phyloP scores from a whole-genome alignment of 2,329 filamentous ascomycete species.

The Pyricularia pennisetigena region DNA sequence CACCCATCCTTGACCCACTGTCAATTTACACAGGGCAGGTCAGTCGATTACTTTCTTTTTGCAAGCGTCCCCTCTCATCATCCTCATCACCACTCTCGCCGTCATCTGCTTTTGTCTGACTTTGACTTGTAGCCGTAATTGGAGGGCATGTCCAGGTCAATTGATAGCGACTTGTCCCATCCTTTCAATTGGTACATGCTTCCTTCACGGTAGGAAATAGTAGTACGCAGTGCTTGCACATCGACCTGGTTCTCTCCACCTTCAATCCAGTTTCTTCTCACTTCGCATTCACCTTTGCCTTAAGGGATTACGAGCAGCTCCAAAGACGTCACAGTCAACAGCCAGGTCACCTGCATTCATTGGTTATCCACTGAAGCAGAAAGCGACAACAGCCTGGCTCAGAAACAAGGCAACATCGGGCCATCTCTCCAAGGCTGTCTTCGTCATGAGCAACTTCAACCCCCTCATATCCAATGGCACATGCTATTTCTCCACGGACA shows the following conservation, averaged over 20 bases:
- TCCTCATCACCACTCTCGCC: not conserved
- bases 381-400: too few relatives aligned
- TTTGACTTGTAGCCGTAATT: not conserved
- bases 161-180: too few relatives aligned
- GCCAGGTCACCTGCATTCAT: not conserved
- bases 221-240: too few relatives aligned
- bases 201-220: too few relatives aligned
- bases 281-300: not conserved
- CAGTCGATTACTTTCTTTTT: not conserved
- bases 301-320: not conserved
- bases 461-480: conserved; percentile 11
- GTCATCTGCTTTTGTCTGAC: not conserved
- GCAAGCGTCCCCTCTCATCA: not conserved
- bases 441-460: not conserved
- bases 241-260: too few relatives aligned
- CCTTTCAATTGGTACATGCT: too few relatives aligned
- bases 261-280: not conserved
- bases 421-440: not conserved
- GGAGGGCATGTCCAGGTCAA: not conserved
- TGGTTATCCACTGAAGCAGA: not conserved
- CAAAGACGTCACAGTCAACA: not conserved
- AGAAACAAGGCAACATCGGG: too few relatives aligned
- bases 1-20: not conserved
- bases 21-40: not conserved
- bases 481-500: conserved; percentile 9